Base-by-base conservation (phyloP, 257 asterid genomes). In the Fraxinus cuspidata region DNA sequence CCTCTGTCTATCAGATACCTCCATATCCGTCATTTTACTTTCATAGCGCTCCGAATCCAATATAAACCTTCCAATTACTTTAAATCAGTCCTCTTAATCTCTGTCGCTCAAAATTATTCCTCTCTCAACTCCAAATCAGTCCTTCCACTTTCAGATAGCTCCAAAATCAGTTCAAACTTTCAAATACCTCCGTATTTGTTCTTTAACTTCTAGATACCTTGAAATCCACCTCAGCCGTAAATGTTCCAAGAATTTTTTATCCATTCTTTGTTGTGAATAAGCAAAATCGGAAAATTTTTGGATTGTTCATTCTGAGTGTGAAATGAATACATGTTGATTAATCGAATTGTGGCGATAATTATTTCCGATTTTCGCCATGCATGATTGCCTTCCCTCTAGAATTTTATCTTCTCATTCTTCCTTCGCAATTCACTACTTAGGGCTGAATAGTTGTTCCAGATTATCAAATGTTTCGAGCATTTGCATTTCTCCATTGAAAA, bases 301-400 rank as follows among this genome's bases (percentile, higher is more conserved):
- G 27, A 15, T 13, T 47, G 7, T 47, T 47, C 64, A 18, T 27
- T 53, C n/a, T 11, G 9, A 18, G 27, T 18, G 64, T 2, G 49
- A 42, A n/a, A 53, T 53, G 27, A 53, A 53, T 53, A 19, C 64
- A 53, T 53, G 64, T n/a, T 53, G 27, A 18, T 53, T 23, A 7
- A 25, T 51, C 63, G 19, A 51, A 51, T 18, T 51, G 63, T 0
- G 19, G 63, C 25, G 25, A 51, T 51, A 51, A 18, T 51, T 5
- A 51, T 19, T 68, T 74, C 74, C 53, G 11, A 51, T 78, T 78
- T 37, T 21, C 68, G 71, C 77, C 64, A 87, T 87, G 90, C 78
- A 47, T 72, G 83, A 80, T 75, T 82, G 83, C 60, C 53, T 78
- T 67, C 70, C 77, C 68, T 71, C 79, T 32, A 47, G 79, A 68